A percentile compares a stretch with the other conserved stretches of the same genome.
phyloP scores from a whole-genome alignment of 1,284 basidiomycete genomes.

The Dichomitus squalens region DNA sequence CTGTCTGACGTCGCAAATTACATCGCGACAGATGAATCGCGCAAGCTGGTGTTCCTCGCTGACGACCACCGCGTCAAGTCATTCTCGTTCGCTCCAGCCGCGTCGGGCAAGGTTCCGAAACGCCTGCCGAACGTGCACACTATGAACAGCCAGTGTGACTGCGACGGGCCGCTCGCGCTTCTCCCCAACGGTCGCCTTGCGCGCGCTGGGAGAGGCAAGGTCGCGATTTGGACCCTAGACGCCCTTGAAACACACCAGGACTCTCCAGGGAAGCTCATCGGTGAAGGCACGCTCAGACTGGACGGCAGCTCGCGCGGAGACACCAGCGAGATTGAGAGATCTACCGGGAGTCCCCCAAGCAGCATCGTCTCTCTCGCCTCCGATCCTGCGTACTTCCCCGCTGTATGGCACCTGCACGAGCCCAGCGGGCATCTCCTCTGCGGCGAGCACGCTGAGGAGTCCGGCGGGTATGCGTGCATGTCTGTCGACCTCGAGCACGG shows the following conservation, averaged over 20 bases:
- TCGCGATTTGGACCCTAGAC: conserved; percentile 40
- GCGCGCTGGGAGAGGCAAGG: conserved; percentile 35
- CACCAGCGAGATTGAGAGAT: conserved; percentile 35
- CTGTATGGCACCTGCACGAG: conserved; percentile 34
- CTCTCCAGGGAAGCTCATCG: conserved; percentile 29
- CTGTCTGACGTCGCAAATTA: conserved; percentile 23
- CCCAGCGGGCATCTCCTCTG: conserved; percentile 33
- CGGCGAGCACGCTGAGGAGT: conserved; percentile 18
- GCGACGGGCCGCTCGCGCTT: conserved; percentile 33
- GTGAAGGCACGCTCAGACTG: conserved; percentile 23
- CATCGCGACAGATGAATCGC: conserved; percentile 26
- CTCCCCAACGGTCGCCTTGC: conserved; percentile 32
- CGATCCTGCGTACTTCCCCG: conserved; percentile 20
- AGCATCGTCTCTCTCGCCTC: conserved; percentile 29
- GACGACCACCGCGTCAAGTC: conserved; percentile 33
- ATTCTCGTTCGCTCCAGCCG: conserved; percentile 19
- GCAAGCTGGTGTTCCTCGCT: conserved; percentile 30
- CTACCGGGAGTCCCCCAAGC: conserved; percentile 33
- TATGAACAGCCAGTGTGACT: conserved; percentile 29
- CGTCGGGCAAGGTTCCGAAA: not conserved
- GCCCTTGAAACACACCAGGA: conserved; percentile 35
- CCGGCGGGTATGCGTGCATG: conserved; percentile 28
- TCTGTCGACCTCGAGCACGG: conserved; percentile 38
- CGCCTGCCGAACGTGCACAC: conserved; percentile 33
- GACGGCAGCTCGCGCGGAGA: conserved; percentile 32